These are phyloP conservation scores for Tolypocladium nubicola DNA, from an alignment of 2,329 filamentous ascomycete species.

Conservation along the genomic window DNA sequence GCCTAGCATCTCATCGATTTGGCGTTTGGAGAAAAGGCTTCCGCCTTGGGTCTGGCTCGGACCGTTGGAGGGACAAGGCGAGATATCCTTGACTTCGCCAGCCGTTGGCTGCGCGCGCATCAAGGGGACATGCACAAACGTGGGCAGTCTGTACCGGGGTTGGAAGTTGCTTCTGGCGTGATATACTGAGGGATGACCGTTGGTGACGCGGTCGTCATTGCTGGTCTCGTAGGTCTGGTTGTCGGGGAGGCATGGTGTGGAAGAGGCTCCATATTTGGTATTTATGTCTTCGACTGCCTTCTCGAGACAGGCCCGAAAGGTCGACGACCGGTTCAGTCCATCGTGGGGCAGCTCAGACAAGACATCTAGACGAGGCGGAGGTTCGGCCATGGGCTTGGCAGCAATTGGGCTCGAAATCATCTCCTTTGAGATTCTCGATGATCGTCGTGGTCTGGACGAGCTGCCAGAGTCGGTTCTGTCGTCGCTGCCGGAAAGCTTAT, in stretches of 20 bases:
- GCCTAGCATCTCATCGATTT: slow-evolving; percentile 7
- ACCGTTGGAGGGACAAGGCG: neutral
- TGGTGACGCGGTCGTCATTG: neutral
- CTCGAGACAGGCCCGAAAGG: slow-evolving; percentile 17
- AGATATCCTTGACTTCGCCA: slow-evolving; percentile 6
- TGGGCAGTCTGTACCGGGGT: slow-evolving; percentile 7
- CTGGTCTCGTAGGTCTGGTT: neutral
- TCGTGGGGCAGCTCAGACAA: slow-evolving; percentile 13
- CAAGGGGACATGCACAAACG: slow-evolving; percentile 4
- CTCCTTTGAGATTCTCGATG: slow-evolving; percentile 1
- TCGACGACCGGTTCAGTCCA: slow-evolving; percentile 14
- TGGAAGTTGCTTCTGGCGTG: slow-evolving; percentile 5
- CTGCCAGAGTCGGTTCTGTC: neutral
- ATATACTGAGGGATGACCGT: neutral
- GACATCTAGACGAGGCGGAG: slow-evolving; percentile 17
- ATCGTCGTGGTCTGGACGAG: neutral
- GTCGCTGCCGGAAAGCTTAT: slow-evolving; percentile 8
- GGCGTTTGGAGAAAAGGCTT: slow-evolving; percentile 4
- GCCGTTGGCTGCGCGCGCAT: slow-evolving; percentile 2
- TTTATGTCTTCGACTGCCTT: slow-evolving; percentile 18
- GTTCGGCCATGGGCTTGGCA: neutral
- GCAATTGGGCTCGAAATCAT: neutral
- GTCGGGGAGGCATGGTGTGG: slow-evolving; percentile 1
- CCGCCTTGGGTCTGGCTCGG: neutral
- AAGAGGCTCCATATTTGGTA: slow-evolving; percentile 12